A percentile compares a stretch with the other conserved stretches of the same genome.
Conservation (phyloP, 177 flowering plant genomes). For the Vitis hybrid region DNA sequence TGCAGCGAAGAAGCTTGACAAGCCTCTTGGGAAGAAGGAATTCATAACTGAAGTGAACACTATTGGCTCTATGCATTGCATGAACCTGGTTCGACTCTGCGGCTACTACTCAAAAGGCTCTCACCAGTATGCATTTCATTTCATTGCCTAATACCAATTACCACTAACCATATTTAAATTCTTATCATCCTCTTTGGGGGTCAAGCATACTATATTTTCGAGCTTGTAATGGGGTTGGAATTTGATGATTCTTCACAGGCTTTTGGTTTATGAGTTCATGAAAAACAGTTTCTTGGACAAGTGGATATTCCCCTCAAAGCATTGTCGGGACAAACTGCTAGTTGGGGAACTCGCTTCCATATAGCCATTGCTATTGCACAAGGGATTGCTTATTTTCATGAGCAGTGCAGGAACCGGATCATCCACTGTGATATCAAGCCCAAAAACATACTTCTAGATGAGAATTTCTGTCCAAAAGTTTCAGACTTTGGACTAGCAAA, state of each 20-base stretch:
- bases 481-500: constrained; percentile 95
- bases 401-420: constrained; percentile 81
- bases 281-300: constrained; percentile 88
- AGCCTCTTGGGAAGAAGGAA: constrained; percentile 89
- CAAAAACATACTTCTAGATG: constrained; percentile 81
- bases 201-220: too few relatives aligned
- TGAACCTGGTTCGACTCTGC: constrained; percentile 87
- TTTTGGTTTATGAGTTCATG: constrained; percentile 89
- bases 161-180: too few relatives aligned
- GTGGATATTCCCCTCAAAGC: constrained; percentile 80
- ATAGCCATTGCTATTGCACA: constrained; percentile 81
- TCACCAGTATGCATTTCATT: constrained; percentile 48
- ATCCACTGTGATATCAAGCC: constrained; percentile 98
- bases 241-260: constrained; percentile 40
- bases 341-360: constrained; percentile 75
- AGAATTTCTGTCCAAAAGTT: constrained; percentile 81
- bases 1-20: constrained; percentile 89
- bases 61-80: constrained; percentile 92
- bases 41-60: constrained; percentile 86
- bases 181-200: too few relatives aligned
- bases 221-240: not conserved
- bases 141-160: too few relatives aligned
- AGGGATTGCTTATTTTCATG: constrained; percentile 93
- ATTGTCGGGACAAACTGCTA: constrained; percentile 39
- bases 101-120: constrained; percentile 88